A percentile compares a stretch with the other conserved stretches of the same genome.
These are phyloP conservation scores for Penicillium desertorum DNA, from an alignment of 495 filamentous ascomycete genomes.

Conservation along the genomic window DNA sequence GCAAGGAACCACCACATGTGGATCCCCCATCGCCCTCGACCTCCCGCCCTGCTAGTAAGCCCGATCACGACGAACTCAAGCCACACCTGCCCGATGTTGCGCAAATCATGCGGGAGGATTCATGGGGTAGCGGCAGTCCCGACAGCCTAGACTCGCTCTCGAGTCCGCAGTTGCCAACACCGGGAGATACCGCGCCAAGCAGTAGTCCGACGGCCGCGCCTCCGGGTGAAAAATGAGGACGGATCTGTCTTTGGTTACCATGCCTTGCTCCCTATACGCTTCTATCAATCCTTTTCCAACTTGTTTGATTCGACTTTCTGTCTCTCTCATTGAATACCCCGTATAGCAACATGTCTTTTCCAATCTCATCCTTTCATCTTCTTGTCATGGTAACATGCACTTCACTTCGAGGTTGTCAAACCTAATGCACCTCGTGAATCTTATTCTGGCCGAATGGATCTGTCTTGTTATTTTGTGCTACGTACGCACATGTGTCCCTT, in stretches of 20 bases:
- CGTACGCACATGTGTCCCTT: not conserved
- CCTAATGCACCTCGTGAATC: not conserved
- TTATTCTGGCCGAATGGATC: conserved; percentile 9
- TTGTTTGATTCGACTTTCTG: conserved; percentile 31
- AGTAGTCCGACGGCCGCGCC: not conserved
- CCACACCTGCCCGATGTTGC: conserved; percentile 23
- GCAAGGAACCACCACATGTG: conserved; percentile 12
- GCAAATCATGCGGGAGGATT: conserved; percentile 34
- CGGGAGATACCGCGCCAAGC: conserved; percentile 10
- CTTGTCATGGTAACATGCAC: conserved; percentile 7
- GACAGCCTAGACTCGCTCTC: conserved; percentile 33
- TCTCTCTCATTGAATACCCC: conserved; percentile 44
- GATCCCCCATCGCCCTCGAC: conserved; percentile 21
- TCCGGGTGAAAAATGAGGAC: conserved; percentile 8
- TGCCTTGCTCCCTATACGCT: not conserved
- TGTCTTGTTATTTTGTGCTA: not conserved
- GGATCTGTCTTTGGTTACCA: not conserved
- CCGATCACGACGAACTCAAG: conserved; percentile 12
- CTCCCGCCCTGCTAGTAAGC: conserved; percentile 16
- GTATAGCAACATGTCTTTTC: conserved; percentile 26
- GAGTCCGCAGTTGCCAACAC: conserved; percentile 19
- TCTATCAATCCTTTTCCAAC: conserved; percentile 16
- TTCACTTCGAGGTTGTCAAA: not conserved
- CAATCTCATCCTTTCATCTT: conserved; percentile 4
- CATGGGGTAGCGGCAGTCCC: conserved; percentile 39